Evolutionary conservation across 1,139 yeast genomes (phyloP).

Genomic region (Blastobotrys raffinosifermentans): DNA sequence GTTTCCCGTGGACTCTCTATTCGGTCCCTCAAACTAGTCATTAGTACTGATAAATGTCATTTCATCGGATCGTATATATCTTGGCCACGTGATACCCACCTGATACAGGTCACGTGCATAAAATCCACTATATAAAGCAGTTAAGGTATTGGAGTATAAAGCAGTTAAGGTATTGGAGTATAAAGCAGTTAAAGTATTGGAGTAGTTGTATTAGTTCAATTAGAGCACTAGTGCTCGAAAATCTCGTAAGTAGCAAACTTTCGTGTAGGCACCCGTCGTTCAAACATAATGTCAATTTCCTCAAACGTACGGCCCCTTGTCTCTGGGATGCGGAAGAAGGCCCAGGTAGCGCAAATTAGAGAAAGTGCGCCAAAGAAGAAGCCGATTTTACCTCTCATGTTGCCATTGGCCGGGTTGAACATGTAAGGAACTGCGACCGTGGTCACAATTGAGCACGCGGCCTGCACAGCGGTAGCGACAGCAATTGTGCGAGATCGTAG

Average conservation of each 20-base stretch:
- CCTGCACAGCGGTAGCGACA: conserved; percentile 47
- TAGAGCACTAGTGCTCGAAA: conserved; percentile 5
- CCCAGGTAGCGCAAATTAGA: conserved; percentile 35
- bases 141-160: background rate
- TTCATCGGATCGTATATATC: no score
- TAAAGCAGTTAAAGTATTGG: background rate
- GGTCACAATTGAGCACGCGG: conserved; percentile 38
- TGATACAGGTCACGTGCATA: no score
- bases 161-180: background rate
- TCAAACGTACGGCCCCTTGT: conserved; percentile 53
- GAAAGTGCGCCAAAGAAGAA: conserved; percentile 52
- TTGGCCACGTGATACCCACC: no score
- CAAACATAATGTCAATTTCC: conserved; percentile 43
- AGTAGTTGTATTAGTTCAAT: background rate
- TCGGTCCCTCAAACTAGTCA: no score
- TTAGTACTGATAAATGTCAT: no score
- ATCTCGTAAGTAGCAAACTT: conserved; percentile 16
- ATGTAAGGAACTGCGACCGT: conserved; percentile 49
- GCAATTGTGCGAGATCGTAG: conserved; percentile 53
- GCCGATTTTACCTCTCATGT: conserved; percentile 56
- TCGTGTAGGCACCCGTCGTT: conserved; percentile 16
- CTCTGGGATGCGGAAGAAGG: conserved; percentile 54
- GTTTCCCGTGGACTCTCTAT: no score
- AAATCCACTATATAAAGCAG: conserved; percentile 4
- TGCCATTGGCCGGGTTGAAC: conserved; percentile 53